Conservation (phyloP, 352 stramenopile species). For the Pythium apleroticum region DNA sequence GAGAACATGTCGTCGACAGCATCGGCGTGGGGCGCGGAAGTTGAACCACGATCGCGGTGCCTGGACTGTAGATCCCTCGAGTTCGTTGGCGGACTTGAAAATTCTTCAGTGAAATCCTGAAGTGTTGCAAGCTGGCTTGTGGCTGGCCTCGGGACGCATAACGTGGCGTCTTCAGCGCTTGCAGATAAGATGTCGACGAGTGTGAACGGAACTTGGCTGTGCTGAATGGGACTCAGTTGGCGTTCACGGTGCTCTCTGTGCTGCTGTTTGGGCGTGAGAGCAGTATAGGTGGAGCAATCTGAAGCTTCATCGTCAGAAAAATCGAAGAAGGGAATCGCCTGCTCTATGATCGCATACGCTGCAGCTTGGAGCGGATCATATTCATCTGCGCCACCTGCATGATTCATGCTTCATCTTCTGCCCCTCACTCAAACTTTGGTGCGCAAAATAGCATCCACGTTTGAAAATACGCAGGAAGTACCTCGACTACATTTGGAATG, state of each 20-base stretch:
- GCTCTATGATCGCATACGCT: conserved; percentile 22
- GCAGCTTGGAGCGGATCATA: conserved; percentile 8
- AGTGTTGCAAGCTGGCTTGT: neutral
- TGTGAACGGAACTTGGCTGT: neutral
- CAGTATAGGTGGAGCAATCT: neutral
- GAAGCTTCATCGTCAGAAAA: conserved; percentile 10
- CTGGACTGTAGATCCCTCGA: neutral
- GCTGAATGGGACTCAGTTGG: neutral
- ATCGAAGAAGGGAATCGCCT: conserved; percentile 22
- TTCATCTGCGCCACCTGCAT: neutral
- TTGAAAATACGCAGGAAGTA: neutral
- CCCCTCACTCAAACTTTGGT: neutral
- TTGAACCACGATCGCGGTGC: too few relatives aligned
- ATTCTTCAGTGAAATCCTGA: neutral
- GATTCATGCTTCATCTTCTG: neutral
- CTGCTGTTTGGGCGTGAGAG: neutral
- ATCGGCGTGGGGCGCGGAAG: neutral
- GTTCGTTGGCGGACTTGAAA: neutral
- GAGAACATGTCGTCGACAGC: neutral
- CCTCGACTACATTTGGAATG: conserved; percentile 22
- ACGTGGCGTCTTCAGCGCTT: neutral
- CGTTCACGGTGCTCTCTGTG: neutral
- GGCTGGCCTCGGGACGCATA: neutral
- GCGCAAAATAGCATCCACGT: conserved; percentile 11
- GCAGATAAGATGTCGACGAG: neutral